Evolutionary conservation across 208 protist genomes (phyloP).

Genomic region (Vickermania spadyakhi): DNA sequence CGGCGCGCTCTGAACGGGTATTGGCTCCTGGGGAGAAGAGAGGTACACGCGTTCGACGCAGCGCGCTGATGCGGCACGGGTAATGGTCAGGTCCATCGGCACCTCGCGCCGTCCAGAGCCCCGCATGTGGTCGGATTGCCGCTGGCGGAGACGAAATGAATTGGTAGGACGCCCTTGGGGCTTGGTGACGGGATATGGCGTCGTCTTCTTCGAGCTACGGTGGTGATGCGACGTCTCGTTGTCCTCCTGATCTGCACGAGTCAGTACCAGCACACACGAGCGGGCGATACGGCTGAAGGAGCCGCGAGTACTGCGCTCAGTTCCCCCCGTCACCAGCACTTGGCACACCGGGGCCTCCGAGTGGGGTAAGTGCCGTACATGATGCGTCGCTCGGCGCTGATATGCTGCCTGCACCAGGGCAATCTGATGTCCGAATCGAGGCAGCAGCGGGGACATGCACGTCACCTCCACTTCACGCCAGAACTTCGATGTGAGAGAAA

Average conservation of each 20-base stretch:
- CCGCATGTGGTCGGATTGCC: neutral
- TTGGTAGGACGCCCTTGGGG: neutral
- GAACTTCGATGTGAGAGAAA: neutral
- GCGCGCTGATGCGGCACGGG: neutral
- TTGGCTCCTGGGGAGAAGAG: neutral
- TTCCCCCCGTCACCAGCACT: constrained; percentile 44
- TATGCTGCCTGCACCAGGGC: neutral
- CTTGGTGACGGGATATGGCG: neutral
- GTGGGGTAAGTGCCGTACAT: neutral
- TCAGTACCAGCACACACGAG: neutral
- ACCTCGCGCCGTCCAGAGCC: neutral
- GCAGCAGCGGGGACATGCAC: neutral
- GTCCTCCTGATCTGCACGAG: neutral
- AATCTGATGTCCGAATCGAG: neutral
- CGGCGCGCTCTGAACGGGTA: neutral
- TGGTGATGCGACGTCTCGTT: neutral
- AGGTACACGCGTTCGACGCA: neutral
- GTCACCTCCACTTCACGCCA: constrained; percentile 3
- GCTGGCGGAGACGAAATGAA: neutral
- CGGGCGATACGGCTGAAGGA: constrained; percentile 19
- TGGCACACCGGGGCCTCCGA: constrained; percentile 15
- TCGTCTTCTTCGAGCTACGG: neutral
- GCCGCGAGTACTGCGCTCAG: constrained; percentile 43
- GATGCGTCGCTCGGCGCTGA: neutral
- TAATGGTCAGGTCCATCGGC: neutral